These are phyloP conservation scores for Xylaria venustula DNA, from an alignment of 495 filamentous ascomycete species.

Conservation along the genomic window DNA sequence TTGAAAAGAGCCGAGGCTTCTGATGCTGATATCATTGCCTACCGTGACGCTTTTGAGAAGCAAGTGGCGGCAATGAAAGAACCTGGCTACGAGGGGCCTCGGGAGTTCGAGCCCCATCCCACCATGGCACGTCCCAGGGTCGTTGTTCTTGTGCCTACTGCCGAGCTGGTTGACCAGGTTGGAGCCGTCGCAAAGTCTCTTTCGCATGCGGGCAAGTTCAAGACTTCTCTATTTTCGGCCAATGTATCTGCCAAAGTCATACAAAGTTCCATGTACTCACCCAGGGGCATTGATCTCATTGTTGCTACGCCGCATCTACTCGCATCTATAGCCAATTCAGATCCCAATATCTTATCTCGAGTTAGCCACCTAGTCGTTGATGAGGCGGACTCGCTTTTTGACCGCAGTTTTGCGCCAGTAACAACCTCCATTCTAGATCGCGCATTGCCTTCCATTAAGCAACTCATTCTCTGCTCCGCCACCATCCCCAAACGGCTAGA, in stretches of 20 bases:
- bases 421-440: constrained; percentile 80
- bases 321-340: constrained; percentile 75
- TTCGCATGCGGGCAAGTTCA: constrained; percentile 79
- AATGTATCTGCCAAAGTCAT: constrained; percentile 74
- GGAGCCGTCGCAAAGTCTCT: constrained; percentile 73
- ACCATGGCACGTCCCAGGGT: constrained; percentile 74
- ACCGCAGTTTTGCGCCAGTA: constrained; percentile 81
- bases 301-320: constrained; percentile 88
- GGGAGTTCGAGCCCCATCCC: constrained; percentile 63
- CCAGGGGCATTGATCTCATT: constrained; percentile 79
- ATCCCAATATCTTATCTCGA: constrained; percentile 84
- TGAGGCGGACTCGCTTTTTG: constrained; percentile 93
- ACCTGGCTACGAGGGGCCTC: constrained; percentile 50
- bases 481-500: constrained; percentile 91
- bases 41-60: constrained; percentile 44
- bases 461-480: constrained; percentile 93
- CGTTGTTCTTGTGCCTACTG: constrained; percentile 88
- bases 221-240: constrained; percentile 75
- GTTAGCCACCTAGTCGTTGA: constrained; percentile 87
- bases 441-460: constrained; percentile 70
- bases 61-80: constrained; percentile 49
- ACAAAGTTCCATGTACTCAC: constrained; percentile 77
- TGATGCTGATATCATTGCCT: constrained; percentile 55
- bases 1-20: constrained; percentile 73
- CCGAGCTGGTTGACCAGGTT: constrained; percentile 90